A percentile compares a stretch with the other conserved stretches of the same genome.
phyloP scores from a whole-genome alignment of 768 basidiomycete species.

The Collybia nuda region DNA sequence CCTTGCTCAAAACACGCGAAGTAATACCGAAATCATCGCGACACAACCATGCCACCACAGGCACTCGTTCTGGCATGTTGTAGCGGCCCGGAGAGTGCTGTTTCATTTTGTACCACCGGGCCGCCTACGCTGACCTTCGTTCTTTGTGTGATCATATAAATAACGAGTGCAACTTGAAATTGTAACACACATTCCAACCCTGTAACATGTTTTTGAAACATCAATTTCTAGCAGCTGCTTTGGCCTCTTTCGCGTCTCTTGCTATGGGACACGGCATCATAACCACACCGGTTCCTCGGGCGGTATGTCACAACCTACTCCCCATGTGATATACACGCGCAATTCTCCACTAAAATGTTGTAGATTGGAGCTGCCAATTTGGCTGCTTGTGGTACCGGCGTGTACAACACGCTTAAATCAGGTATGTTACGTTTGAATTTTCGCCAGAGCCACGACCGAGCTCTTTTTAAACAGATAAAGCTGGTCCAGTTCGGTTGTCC shows the following conservation, averaged over 20 bases:
- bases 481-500: constrained; percentile 25
- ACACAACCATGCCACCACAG: background rate
- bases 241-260: constrained; percentile 8
- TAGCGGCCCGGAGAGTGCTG: constrained; percentile 3
- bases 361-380: constrained; percentile 27
- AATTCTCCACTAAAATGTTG: background rate
- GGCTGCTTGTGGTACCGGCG: constrained; percentile 30
- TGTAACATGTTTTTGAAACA: constrained; percentile 1
- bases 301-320: constrained; percentile 11
- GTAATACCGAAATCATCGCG: constrained; percentile 14
- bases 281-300: constrained; percentile 26
- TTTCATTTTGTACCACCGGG: background rate
- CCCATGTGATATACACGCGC: background rate
- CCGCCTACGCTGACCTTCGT: background rate
- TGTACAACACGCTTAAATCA: constrained; percentile 23
- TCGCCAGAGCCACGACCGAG: background rate
- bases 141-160: no score
- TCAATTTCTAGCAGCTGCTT: constrained; percentile 3
- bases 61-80: background rate
- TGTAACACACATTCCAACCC: background rate
- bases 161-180: no score
- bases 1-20: constrained; percentile 4
- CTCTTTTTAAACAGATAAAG: constrained; percentile 17
- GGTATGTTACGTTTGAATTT: constrained; percentile 11
- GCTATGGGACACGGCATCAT: constrained; percentile 26